A percentile compares a stretch with the other conserved stretches of the same genome.
phyloP scores from a whole-genome alignment of 768 basidiomycete genomes.

The Xerocomellus amylosporus region DNA sequence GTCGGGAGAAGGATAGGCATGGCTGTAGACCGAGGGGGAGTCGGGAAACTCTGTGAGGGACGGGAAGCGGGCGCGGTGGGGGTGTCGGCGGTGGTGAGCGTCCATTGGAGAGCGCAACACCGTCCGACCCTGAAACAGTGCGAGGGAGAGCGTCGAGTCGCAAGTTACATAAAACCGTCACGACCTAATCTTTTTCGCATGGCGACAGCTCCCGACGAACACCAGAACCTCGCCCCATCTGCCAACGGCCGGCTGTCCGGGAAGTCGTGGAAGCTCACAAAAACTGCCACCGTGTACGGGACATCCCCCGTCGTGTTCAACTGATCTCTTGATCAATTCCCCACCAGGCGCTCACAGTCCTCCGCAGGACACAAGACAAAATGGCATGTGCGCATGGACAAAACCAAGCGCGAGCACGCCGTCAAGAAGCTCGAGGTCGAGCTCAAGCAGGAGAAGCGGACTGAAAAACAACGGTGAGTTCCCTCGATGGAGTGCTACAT shows the following conservation, averaged over 20 bases:
- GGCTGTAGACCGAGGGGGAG: slow-evolving; percentile 69
- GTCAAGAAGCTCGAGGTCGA: slow-evolving; percentile 73
- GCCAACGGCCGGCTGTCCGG: slow-evolving; percentile 66
- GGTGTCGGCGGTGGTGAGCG: slow-evolving; percentile 49
- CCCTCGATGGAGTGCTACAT: background rate
- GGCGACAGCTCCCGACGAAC: background rate
- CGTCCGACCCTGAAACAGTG: too few species aligned
- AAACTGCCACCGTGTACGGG: slow-evolving; percentile 51
- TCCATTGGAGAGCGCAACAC: slow-evolving; percentile 34
- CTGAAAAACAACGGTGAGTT: slow-evolving; percentile 58
- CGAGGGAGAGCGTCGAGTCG: too few species aligned
- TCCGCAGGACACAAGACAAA: slow-evolving; percentile 63
- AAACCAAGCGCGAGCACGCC: slow-evolving; percentile 61
- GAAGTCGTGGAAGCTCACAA: slow-evolving; percentile 61
- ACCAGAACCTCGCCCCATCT: slow-evolving; percentile 49
- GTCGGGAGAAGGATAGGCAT: slow-evolving; percentile 54
- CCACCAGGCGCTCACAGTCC: slow-evolving; percentile 62
- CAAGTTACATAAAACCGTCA: slow-evolving; percentile 25
- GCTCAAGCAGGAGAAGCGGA: slow-evolving; percentile 72
- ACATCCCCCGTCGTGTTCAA: background rate
- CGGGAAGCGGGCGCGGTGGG: slow-evolving; percentile 47
- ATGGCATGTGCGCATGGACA: slow-evolving; percentile 70
- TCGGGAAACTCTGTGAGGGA: slow-evolving; percentile 59
- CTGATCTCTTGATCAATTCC: slow-evolving; percentile 2
- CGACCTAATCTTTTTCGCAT: slow-evolving; percentile 19